Evolutionary conservation across 768 basidiomycete species (phyloP).

Genomic region (Amyloporia xantha): DNA sequence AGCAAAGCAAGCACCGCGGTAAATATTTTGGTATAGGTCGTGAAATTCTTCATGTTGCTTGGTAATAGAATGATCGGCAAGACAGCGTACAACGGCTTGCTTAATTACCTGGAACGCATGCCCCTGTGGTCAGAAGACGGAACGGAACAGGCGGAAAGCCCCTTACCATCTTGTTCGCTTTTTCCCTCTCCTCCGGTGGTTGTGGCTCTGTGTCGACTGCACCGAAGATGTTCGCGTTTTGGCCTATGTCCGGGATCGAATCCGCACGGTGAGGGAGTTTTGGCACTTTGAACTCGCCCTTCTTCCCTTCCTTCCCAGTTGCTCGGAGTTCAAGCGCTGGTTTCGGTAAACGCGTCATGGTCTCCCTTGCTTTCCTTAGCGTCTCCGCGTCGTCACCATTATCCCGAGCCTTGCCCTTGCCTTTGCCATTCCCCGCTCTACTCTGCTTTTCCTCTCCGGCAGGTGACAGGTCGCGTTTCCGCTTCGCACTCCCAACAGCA

Average conservation of each 20-base stretch:
- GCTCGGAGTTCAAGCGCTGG: constrained; percentile 10
- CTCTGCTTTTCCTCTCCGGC: constrained; percentile 20
- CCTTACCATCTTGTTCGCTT: constrained; percentile 53
- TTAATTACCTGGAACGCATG: constrained; percentile 30
- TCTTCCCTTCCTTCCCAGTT: constrained; percentile 8
- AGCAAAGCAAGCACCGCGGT: constrained; percentile 34
- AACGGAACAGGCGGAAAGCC: background rate
- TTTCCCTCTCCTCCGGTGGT: constrained; percentile 40
- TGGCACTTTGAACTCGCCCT: constrained; percentile 21
- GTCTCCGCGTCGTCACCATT: constrained; percentile 24
- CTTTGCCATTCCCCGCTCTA: constrained; percentile 6
- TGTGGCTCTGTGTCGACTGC: constrained; percentile 18
- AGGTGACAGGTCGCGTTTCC: constrained; percentile 16
- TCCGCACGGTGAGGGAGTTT: constrained; percentile 19
- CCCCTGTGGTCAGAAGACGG: background rate
- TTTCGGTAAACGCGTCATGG: constrained; percentile 33
- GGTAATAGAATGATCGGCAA: constrained; percentile 25
- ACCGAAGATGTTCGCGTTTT: constrained; percentile 3
- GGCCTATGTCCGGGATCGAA: constrained; percentile 11
- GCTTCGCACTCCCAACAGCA: constrained; percentile 18
- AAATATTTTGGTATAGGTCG: constrained; percentile 33
- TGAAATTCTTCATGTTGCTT: constrained; percentile 35
- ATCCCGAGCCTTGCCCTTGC: constrained; percentile 13
- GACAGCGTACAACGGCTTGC: constrained; percentile 28
- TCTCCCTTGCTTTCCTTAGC: constrained; percentile 29